phyloP scores from a whole-genome alignment of 257 asterid species.

The Misopates orontium region DNA sequence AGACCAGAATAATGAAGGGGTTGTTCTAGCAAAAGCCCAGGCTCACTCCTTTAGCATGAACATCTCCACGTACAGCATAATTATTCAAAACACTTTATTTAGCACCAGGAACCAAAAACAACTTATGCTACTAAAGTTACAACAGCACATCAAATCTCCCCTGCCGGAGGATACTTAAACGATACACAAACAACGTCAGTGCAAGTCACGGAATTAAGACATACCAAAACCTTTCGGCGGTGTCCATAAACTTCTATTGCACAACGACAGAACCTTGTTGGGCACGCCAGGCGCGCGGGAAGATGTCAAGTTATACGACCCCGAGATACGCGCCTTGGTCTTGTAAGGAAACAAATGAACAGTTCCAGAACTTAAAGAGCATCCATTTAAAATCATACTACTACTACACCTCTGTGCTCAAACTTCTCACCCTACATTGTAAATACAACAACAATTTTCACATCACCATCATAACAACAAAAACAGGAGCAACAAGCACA shows the following conservation, averaged over 20 bases:
- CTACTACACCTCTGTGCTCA: slow-evolving; percentile 25
- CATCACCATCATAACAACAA: neutral
- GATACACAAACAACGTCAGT: neutral
- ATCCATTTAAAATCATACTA: slow-evolving; percentile 57
- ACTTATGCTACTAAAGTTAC: neutral
- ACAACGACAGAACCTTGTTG: slow-evolving; percentile 27
- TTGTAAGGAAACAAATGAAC: slow-evolving; percentile 33
- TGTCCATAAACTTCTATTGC: slow-evolving; percentile 30
- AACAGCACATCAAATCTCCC: neutral
- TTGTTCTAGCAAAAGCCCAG: no score
- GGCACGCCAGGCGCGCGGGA: slow-evolving; percentile 25
- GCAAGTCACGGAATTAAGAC: slow-evolving; percentile 7
- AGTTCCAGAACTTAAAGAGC: slow-evolving; percentile 42
- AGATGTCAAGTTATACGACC: slow-evolving; percentile 29
- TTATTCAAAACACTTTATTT: neutral
- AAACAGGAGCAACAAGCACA: neutral
- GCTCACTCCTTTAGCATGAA: no score
- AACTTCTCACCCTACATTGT: slow-evolving; percentile 27
- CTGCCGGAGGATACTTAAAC: neutral
- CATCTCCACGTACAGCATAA: neutral
- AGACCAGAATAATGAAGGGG: no score
- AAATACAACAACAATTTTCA: neutral
- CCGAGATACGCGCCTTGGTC: slow-evolving; percentile 32
- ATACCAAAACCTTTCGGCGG: slow-evolving; percentile 46
- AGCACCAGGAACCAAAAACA: neutral